phyloP scores from a whole-genome alignment of 495 filamentous ascomycete species.

The Aspergillus saccharolyticus region DNA sequence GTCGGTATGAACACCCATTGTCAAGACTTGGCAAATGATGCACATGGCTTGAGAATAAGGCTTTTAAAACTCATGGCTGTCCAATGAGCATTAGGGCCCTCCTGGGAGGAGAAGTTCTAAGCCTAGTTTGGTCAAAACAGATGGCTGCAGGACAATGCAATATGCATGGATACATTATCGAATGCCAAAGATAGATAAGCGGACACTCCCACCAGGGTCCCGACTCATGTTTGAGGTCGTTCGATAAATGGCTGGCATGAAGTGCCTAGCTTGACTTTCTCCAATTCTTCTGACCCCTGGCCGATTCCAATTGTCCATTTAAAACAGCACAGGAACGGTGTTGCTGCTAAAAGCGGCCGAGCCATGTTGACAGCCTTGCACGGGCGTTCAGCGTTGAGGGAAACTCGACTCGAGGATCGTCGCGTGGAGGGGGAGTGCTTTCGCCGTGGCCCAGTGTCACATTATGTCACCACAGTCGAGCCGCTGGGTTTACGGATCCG shows the following conservation, averaged over 20 bases:
- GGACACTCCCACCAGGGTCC: not conserved
- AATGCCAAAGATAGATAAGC: not conserved
- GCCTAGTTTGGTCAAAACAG: not conserved
- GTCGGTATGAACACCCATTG: constrained; percentile 1
- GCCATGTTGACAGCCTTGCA: not conserved
- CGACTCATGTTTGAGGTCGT: not conserved
- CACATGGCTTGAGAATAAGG: not conserved
- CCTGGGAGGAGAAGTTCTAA: not conserved
- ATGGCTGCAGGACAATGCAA: not conserved
- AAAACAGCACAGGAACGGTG: too few relatives aligned
- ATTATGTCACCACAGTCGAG: not conserved
- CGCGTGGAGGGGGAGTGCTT: not conserved
- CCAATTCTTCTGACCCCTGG: not conserved
- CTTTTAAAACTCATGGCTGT: not conserved
- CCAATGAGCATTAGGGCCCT: too few relatives aligned
- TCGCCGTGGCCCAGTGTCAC: not conserved
- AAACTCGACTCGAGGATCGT: not conserved
- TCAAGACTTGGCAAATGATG: not conserved
- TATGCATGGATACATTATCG: not conserved
- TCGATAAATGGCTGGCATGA: not conserved
- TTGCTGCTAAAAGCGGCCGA: not conserved
- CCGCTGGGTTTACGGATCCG: not conserved
- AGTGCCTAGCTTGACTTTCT: not conserved
- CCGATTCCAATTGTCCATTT: too few relatives aligned
- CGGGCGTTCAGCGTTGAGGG: not conserved